A percentile compares a stretch with the other conserved stretches of the same genome.
Conservation (phyloP, 2,329 filamentous ascomycete species). For the Apiospora aurea region DNA sequence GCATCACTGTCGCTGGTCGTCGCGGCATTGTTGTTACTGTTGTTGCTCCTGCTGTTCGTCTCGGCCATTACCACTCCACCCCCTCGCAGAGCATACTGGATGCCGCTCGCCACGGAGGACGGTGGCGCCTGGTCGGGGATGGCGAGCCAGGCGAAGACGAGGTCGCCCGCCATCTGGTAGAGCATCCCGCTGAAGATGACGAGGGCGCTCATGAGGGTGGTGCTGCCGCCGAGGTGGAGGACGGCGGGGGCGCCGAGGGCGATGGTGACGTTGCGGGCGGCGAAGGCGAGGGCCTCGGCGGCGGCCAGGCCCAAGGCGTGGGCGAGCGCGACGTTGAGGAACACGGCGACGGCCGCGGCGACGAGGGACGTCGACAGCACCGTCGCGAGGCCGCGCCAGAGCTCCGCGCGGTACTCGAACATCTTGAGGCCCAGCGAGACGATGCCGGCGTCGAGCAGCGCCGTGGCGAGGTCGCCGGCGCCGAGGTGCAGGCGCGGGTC, state of each 20-base stretch:
- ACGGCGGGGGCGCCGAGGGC: conserved; percentile 41
- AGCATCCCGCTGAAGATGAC: conserved; percentile 42
- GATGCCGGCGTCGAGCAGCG: conserved; percentile 42
- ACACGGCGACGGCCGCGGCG: conserved; percentile 37
- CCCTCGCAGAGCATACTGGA: neutral
- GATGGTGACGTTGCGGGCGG: conserved; percentile 41
- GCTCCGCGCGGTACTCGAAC: conserved; percentile 43
- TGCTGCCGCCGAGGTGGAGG: conserved; percentile 38
- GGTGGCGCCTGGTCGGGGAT: conserved; percentile 33
- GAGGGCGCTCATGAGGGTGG: conserved; percentile 40
- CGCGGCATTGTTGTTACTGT: neutral
- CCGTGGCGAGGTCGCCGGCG: conserved; percentile 39
- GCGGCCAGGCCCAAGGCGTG: conserved; percentile 36
- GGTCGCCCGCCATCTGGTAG: conserved; percentile 42
- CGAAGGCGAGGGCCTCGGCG: conserved; percentile 41
- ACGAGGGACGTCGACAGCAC: conserved; percentile 38
- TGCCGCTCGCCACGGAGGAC: neutral
- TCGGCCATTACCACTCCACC: neutral
- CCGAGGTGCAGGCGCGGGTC: conserved; percentile 35
- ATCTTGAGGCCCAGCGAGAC: conserved; percentile 43
- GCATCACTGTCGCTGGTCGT: neutral
- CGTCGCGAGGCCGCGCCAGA: conserved; percentile 37
- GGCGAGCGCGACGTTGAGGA: conserved; percentile 39
- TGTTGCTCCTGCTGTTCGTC: conserved; percentile 1
- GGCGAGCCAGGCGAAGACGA: conserved; percentile 36